Conservation (phyloP, 257 asterid genomes). For the Solanum boliviense region DNA sequence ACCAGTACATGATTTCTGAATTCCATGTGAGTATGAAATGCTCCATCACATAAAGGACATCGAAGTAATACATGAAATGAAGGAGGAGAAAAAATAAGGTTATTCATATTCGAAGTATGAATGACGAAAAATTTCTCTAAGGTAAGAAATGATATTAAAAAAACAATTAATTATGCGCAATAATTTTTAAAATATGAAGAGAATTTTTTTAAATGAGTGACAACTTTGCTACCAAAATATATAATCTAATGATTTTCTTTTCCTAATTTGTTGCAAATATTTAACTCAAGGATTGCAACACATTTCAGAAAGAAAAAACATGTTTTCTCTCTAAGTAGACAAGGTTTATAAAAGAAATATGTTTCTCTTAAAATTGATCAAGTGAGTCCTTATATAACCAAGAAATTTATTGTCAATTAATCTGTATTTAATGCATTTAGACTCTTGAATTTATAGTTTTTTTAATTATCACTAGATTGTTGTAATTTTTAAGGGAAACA, state of each 20-base stretch:
- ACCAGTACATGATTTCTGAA: background rate
- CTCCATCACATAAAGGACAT: background rate
- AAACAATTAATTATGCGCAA: background rate
- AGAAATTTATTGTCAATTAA: background rate
- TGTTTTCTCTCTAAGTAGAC: background rate
- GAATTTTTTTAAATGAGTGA: background rate
- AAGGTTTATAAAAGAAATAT: background rate
- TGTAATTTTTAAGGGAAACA: background rate
- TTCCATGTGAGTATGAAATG: background rate
- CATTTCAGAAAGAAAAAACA: background rate
- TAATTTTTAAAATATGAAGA: background rate
- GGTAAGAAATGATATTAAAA: background rate
- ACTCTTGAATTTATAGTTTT: background rate
- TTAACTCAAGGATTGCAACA: background rate
- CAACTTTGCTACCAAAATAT: background rate
- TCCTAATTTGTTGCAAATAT: background rate
- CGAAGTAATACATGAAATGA: background rate
- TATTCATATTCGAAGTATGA: background rate
- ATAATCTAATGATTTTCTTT: background rate
- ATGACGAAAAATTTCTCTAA: background rate
- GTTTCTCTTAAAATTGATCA: background rate
- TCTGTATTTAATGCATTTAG: background rate
- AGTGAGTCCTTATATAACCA: background rate
- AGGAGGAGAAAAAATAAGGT: background rate
- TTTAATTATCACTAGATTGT: too few species aligned